phyloP scores from a whole-genome alignment of 495 filamentous ascomycete species.

The Corynascus novoguineensis region DNA sequence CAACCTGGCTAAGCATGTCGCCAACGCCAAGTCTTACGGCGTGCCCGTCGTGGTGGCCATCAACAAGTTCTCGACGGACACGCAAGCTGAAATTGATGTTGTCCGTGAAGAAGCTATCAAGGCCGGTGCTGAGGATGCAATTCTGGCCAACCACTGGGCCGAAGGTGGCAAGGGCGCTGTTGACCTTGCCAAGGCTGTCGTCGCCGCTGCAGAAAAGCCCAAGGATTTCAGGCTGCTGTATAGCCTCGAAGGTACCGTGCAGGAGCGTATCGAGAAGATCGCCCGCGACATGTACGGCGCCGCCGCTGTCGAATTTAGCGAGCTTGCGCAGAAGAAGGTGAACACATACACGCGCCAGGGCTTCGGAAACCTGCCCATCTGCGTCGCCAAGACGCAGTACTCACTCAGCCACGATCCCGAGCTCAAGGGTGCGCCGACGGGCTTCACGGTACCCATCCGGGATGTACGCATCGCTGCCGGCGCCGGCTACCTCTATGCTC shows the following conservation, averaged over 20 bases:
- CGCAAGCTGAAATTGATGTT: constrained; percentile 82
- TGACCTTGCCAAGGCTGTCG: constrained; percentile 81
- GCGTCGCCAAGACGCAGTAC: constrained; percentile 97
- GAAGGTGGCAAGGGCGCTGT: constrained; percentile 89
- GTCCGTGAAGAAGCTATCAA: constrained; percentile 86
- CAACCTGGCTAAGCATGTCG: constrained; percentile 90
- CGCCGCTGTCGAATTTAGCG: constrained; percentile 83
- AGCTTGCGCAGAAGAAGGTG: constrained; percentile 90
- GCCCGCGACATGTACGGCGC: constrained; percentile 92
- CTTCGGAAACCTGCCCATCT: constrained; percentile 87
- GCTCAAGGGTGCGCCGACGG: constrained; percentile 92
- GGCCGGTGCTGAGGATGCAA: constrained; percentile 89
- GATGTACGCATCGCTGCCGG: constrained; percentile 93
- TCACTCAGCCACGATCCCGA: constrained; percentile 89
- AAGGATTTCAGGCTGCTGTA: constrained; percentile 92
- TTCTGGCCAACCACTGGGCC: constrained; percentile 94
- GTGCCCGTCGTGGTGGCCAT: constrained; percentile 96
- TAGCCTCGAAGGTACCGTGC: constrained; percentile 67
- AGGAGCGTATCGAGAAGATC: constrained; percentile 89
- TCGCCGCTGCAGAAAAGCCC: constrained; percentile 72
- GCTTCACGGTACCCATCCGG: constrained; percentile 91
- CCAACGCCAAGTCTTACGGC: constrained; percentile 80
- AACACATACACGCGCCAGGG: constrained; percentile 91
- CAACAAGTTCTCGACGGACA: constrained; percentile 93
- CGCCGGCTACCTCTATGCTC: constrained; percentile 88